Conservation (phyloP, 2,329 filamentous ascomycete genomes). For the Alternaria sp. region DNA sequence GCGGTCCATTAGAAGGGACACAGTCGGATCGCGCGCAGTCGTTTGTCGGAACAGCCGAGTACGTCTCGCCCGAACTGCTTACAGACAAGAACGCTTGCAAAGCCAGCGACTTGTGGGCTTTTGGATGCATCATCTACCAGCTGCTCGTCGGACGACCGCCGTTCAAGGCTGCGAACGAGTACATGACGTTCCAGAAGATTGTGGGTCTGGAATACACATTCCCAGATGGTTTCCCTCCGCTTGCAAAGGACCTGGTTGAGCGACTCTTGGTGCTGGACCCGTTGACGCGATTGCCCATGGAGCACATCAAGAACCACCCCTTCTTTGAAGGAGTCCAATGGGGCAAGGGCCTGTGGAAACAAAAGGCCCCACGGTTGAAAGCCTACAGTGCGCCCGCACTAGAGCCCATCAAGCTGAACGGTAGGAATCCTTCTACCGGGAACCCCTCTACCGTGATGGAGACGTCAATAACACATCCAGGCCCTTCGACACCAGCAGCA, state of each 20-base stretch:
- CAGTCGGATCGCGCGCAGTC: slow-evolving; percentile 84
- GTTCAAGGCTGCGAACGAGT: slow-evolving; percentile 96
- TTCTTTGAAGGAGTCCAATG: slow-evolving; percentile 91
- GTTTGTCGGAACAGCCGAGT: slow-evolving; percentile 97
- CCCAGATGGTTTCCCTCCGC: slow-evolving; percentile 82
- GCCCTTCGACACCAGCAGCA: slow-evolving; percentile 37
- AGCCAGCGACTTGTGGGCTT: slow-evolving; percentile 97
- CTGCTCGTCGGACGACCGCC: slow-evolving; percentile 93
- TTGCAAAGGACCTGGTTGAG: slow-evolving; percentile 89
- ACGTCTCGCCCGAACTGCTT: slow-evolving; percentile 95
- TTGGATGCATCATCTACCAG: slow-evolving; percentile 97
- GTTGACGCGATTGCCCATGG: slow-evolving; percentile 81
- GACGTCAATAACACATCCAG: slow-evolving; percentile 35
- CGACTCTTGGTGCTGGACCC: slow-evolving; percentile 90
- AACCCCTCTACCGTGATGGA: slow-evolving; percentile 17
- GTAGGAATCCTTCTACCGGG: slow-evolving; percentile 41
- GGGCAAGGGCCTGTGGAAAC: slow-evolving; percentile 85
- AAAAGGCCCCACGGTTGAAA: slow-evolving; percentile 86
- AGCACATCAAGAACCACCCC: slow-evolving; percentile 95
- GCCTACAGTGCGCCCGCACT: slow-evolving; percentile 80
- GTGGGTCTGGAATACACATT: slow-evolving; percentile 94
- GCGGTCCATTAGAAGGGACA: slow-evolving; percentile 63
- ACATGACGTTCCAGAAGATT: slow-evolving; percentile 98
- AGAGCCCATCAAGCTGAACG: slow-evolving; percentile 66
- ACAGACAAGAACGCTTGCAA: slow-evolving; percentile 98